Conservation (phyloP, 2,329 filamentous ascomycete genomes). For the Xylaria arbuscula region DNA sequence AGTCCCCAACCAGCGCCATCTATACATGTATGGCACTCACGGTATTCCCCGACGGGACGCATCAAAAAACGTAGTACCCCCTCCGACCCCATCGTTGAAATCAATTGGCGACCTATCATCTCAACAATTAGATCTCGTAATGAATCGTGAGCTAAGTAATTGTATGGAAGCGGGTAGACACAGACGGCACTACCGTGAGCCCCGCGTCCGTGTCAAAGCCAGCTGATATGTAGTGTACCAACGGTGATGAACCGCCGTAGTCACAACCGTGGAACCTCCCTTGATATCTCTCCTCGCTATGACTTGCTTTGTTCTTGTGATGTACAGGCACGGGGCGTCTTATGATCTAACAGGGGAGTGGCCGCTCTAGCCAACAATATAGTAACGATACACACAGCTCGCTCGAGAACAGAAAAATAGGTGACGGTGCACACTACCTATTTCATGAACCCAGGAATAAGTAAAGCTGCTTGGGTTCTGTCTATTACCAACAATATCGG, state of each 20-base stretch:
- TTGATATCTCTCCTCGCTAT: not conserved
- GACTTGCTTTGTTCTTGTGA: not conserved
- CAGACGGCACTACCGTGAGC: conserved; percentile 11
- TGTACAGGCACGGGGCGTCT: conserved; percentile 25
- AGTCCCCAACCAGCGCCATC: not conserved
- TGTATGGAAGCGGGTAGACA: conserved; percentile 6
- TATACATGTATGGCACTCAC: not conserved
- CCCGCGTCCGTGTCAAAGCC: conserved; percentile 14
- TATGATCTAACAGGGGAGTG: conserved; percentile 10
- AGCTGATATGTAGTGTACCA: not conserved
- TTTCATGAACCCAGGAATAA: conserved; percentile 14
- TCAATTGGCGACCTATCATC: conserved; percentile 8
- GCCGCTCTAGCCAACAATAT: not conserved
- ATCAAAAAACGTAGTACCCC: not conserved
- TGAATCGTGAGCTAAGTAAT: conserved; percentile 17
- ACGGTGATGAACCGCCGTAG: conserved; percentile 11
- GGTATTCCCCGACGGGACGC: not conserved
- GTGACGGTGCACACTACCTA: conserved; percentile 6
- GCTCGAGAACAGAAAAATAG: not conserved
- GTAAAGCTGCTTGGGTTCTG: conserved; percentile 20
- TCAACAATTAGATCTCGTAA: conserved; percentile 1
- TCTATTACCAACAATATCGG: conserved; percentile 21
- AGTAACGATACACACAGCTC: not conserved
- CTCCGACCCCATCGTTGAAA: conserved; percentile 11
- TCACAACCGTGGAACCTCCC: conserved; percentile 11